phyloP scores from a whole-genome alignment of 78 protist species.

The Pelomyxa schiedti region DNA sequence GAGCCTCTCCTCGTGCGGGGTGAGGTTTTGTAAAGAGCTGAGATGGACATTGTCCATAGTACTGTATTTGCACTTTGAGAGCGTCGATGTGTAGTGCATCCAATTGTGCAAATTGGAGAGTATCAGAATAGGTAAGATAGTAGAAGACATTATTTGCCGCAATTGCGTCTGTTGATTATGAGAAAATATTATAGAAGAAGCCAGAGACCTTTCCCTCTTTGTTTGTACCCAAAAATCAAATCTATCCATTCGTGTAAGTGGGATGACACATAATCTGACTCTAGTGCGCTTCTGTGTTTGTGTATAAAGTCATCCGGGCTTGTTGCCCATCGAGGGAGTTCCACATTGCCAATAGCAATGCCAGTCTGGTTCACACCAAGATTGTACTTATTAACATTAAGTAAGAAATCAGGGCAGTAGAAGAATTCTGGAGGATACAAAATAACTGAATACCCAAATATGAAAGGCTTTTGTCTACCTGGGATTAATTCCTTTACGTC shows the following conservation, averaged over 20 bases:
- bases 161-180: no score
- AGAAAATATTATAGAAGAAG: no score
- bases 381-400: slow-evolving; percentile 50
- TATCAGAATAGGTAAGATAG: slow-evolving; percentile 88
- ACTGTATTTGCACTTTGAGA: slow-evolving; percentile 29
- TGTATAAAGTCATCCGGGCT: slow-evolving; percentile 45
- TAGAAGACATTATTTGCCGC: slow-evolving; percentile 75
- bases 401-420: slow-evolving; percentile 73
- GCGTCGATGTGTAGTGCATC: slow-evolving; percentile 20
- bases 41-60: slow-evolving; percentile 93
- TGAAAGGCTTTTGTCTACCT: no score
- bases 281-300: slow-evolving; percentile 70
- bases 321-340: slow-evolving; percentile 89
- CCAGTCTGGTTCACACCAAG: slow-evolving; percentile 72
- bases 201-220: slow-evolving; percentile 54
- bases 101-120: slow-evolving; percentile 72
- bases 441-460: no score
- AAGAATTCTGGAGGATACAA: slow-evolving; percentile 87
- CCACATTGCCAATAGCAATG: slow-evolving; percentile 50
- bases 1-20: slow-evolving; percentile 47
- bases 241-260: slow-evolving; percentile 90
- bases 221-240: slow-evolving; percentile 89
- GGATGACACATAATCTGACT: slow-evolving; percentile 71
- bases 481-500: slow-evolving; percentile 83
- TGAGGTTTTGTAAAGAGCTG: slow-evolving; percentile 74